Evolutionary conservation across 202 grass and related monocot genomes (phyloP), one percentile per base, ranked within the genome.

Genomic region (Zoysia matrella): DNA sequence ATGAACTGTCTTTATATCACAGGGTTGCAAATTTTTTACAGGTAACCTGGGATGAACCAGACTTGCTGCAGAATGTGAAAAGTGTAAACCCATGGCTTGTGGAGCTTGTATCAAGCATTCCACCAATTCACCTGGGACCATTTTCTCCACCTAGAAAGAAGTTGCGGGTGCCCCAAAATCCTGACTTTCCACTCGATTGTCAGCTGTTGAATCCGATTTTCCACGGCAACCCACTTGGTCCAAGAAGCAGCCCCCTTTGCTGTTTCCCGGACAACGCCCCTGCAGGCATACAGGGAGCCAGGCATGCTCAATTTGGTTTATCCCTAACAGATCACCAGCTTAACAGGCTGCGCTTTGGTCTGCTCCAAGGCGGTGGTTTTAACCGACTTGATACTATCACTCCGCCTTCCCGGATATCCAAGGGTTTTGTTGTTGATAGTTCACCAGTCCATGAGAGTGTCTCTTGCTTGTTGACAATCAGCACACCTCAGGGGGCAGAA

Each of bases 221-320:
- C 72, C 78, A 82, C 46, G 71, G 84, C 48, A 89, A 86, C 75
- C 84, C 92, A 84, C 78, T 91, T 65, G 71, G 84, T 88, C 82
- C 86, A 45, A 83, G 83, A 44, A 88, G 86, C 86, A 84, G 91
- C 81, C 65, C 88, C 67, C 77, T 95, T 55, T 67, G 86, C 73
- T 86, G 80, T 73, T 86, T 87, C 88, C 73, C 80, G 69, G 87
- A 86, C 82, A 89, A 70, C 58, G 85, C 91, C 93, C 84, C 92
- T 80, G 93, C 91, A 92, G 87, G 93, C 91, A 99, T 99, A 99
- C 97, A 99, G 97, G 97, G 91, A 99, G 97, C 93, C 97, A 99
- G 97, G 97, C 97, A 99, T 99, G 85, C 93, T 92, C 93, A 93
- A 90, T 96, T 99, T 81, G 93, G 93, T 88, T 73, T 83, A 89